These are phyloP conservation scores for Massospora cicadina DNA, from an alignment of 371 early-diverging fungal species.

Conservation along the genomic window DNA sequence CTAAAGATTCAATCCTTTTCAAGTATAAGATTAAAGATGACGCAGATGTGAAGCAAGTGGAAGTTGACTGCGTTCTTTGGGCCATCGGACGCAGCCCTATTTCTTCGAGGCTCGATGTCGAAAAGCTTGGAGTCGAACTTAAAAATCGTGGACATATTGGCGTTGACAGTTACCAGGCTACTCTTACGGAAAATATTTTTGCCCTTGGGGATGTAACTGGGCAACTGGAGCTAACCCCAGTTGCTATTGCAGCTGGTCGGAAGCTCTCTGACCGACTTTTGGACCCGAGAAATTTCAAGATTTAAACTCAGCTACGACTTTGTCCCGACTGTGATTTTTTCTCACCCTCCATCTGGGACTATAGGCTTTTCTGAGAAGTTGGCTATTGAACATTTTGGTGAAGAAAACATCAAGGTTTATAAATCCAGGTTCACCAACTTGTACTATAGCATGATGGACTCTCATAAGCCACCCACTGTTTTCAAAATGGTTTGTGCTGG, in stretches of 20 bases:
- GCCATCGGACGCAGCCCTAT: constrained; percentile 79
- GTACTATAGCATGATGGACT: constrained; percentile 69
- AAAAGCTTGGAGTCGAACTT: constrained; percentile 36
- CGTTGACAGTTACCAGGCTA: constrained; percentile 78
- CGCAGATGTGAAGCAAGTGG: constrained; percentile 21
- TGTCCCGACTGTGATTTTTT: constrained; percentile 93
- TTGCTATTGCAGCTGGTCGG: constrained; percentile 92
- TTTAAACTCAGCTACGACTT: constrained; percentile 74
- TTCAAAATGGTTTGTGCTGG: constrained; percentile 79
- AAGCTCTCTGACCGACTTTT: constrained; percentile 82
- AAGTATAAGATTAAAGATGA: constrained; percentile 26
- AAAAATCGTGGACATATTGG: constrained; percentile 46
- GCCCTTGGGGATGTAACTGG: constrained; percentile 94
- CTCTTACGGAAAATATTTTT: constrained; percentile 43
- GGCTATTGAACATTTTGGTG: constrained; percentile 55
- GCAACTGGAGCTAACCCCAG: constrained; percentile 82
- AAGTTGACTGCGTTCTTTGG: constrained; percentile 58
- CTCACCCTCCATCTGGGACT: constrained; percentile 83
- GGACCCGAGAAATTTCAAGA: constrained; percentile 45
- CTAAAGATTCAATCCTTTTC: constrained; percentile 16
- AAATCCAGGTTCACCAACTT: constrained; percentile 74
- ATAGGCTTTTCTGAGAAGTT: constrained; percentile 76
- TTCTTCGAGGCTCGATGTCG: constrained; percentile 44
- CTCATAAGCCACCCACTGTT: constrained; percentile 66
- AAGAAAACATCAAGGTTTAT: constrained; percentile 68